Percentiles rank a stretch among this genome's conserved stretches.
Conservation (phyloP, 345 rosid genomes). For the Laguncularia racemosa region DNA sequence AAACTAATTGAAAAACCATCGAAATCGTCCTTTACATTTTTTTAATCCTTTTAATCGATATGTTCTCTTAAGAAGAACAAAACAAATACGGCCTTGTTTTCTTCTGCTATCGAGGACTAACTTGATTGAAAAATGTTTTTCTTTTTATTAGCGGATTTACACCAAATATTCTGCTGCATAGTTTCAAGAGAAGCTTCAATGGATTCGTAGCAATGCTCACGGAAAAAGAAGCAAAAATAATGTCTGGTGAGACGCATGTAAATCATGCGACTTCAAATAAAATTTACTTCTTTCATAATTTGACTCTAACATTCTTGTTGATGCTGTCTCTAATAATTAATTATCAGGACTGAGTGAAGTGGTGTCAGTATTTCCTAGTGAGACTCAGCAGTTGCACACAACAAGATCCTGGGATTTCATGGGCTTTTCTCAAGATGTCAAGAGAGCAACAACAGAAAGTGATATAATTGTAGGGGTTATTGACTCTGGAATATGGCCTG, state of each 20-base stretch:
- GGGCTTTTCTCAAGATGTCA: conserved; percentile 11
- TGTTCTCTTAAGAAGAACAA: no score
- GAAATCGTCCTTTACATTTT: no score
- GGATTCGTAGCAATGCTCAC: conserved; percentile 24
- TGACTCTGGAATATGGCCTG: conserved; percentile 23
- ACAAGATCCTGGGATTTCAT: conserved; percentile 37
- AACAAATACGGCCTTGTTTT: no score
- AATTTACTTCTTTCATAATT: no score
- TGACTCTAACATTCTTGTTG: neutral
- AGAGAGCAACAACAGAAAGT: conserved; percentile 4
- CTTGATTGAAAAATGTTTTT: no score
- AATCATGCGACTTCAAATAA: no score
- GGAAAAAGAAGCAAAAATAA: conserved; percentile 5
- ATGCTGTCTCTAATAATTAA: no score
- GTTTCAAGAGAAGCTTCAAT: conserved; percentile 19
- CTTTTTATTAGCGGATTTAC: conserved; percentile 4
- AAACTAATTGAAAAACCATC: no score
- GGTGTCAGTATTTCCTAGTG: conserved; percentile 29
- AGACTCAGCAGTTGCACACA: conserved; percentile 20
- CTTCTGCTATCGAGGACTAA: no score
- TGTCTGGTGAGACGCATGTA: conserved; percentile 12
- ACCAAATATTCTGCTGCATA: conserved; percentile 10
- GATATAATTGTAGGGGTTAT: conserved; percentile 16
- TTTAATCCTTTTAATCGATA: no score
- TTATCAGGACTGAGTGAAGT: conserved; percentile 25